phyloP scores from a whole-genome alignment of 768 basidiomycete genomes.

The Mrakia blollopis region DNA sequence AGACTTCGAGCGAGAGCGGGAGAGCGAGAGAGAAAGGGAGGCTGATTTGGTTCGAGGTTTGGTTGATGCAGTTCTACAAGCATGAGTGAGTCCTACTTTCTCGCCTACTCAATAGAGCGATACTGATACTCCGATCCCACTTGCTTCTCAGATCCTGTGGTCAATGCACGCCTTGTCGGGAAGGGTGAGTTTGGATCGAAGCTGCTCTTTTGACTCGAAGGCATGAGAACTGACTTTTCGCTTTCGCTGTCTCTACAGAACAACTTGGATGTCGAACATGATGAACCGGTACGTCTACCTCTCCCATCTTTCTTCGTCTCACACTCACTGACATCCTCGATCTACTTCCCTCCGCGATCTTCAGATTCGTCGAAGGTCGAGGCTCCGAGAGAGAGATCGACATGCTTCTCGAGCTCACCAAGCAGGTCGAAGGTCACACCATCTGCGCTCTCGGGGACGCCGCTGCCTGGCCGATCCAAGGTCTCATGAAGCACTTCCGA shows the following conservation, averaged over 20 bases:
- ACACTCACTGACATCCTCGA: not conserved
- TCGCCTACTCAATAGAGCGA: too few species aligned
- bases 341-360: too few species aligned
- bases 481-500: slow-evolving; percentile 91
- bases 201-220: too few species aligned
- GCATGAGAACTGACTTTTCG: too few species aligned
- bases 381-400: slow-evolving; percentile 92
- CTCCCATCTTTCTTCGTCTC: not conserved
- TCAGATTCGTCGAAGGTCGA: slow-evolving; percentile 72
- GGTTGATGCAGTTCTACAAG: slow-evolving; percentile 73
- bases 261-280: slow-evolving; percentile 99
- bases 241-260: slow-evolving; percentile 40
- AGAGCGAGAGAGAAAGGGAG: not conserved
- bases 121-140: not conserved
- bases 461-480: slow-evolving; percentile 98
- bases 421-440: slow-evolving; percentile 67
- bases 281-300: slow-evolving; percentile 64
- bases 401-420: slow-evolving; percentile 89
- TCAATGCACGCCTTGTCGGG: slow-evolving; percentile 82
- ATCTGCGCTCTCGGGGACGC: slow-evolving; percentile 97
- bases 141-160: slow-evolving; percentile 63
- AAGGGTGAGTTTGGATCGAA: slow-evolving; percentile 41
- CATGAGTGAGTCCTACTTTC: slow-evolving; percentile 55
- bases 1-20: not conserved
- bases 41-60: not conserved